phyloP scores from a whole-genome alignment of 345 rosid genomes.

The Kandelia obovata region DNA sequence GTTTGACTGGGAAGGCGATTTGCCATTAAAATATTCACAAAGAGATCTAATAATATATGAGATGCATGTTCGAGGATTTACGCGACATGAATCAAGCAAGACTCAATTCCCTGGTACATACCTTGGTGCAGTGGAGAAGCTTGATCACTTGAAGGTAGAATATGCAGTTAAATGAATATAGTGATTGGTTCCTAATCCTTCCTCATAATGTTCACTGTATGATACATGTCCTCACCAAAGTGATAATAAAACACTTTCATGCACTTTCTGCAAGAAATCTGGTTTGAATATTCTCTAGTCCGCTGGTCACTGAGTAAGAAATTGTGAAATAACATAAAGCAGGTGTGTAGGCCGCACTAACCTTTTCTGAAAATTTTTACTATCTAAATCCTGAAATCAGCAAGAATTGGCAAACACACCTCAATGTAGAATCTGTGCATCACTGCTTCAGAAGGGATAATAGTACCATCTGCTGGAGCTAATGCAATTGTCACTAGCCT shows the following conservation, averaged over 20 bases:
- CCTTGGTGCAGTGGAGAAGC: slow-evolving; percentile 78
- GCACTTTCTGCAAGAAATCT: too few relatives aligned
- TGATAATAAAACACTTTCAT: too few relatives aligned
- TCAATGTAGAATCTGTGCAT: too few relatives aligned
- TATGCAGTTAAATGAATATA: neutral
- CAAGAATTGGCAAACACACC: too few relatives aligned
- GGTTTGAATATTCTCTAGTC: neutral
- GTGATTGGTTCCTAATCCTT: neutral
- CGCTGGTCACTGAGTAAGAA: neutral
- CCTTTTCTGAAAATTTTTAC: too few relatives aligned
- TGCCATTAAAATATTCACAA: slow-evolving; percentile 63
- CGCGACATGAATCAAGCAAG: slow-evolving; percentile 76
- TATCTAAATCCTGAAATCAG: too few relatives aligned
- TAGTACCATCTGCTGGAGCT: too few relatives aligned
- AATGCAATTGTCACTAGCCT: too few relatives aligned
- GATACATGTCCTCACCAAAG: too few relatives aligned
- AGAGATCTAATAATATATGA: slow-evolving; percentile 85
- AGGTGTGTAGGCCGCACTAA: neutral
- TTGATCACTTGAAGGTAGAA: slow-evolving; percentile 86
- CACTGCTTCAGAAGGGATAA: too few relatives aligned
- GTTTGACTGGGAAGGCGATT: slow-evolving; percentile 99
- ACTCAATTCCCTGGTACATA: slow-evolving; percentile 79
- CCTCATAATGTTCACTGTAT: neutral
- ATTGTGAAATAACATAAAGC: neutral
- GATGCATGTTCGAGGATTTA: slow-evolving; percentile 93